Base-by-base conservation (phyloP, 1,139 yeast genomes). In the Pichia sp. region DNA sequence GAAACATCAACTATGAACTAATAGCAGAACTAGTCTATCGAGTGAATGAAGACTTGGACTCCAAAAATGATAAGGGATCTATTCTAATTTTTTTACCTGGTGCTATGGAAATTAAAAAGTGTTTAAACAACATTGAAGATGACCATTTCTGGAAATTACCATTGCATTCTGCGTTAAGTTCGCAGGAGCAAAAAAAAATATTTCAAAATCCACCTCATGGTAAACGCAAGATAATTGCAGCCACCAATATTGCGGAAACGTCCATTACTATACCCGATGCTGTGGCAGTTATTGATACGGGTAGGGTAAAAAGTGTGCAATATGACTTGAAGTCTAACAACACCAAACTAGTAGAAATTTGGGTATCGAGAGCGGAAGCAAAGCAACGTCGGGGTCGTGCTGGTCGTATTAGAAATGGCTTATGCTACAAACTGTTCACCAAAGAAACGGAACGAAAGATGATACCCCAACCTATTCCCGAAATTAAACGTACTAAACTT, bases 361-460 rank as follows among this genome's bases (percentile, higher is more conserved):
- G 96, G 90, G 90, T 92, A 40, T 92, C 98, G 0, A 80, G 80
- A 60, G 97, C 98, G 0, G 97, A 95, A 65, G 85, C 86, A n/a
- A 81, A 83, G 45, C 99, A 93, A 70, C 80, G 99, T 71, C 77
- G 97, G 67, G 99, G 99, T 67, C 88, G 99, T 75, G 95, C 98
- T n/a, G 99, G 99, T 60, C 93, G 99, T 79, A 90, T 92, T 15
- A 80, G 85, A 31, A 77, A 76, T 34, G 99, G 99, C 57, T 75
- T 75, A 11, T 90, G 97, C 60, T 93, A 83, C 71, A 92, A 88
- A 65, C 69, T 93, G 49, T 93, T 82, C 69, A 85, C 97, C 0
- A 71, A 74, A 53, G 80, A 79, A 2, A 79, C 87, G 0, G 84
- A 82, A 61, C 65, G 70, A 4, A 70, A 71, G 43, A 87, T 90